Evolutionary conservation across 805 yeast genomes (phyloP), one percentile per base, ranked within the genome.

Genomic region (Candida oleophila): DNA sequence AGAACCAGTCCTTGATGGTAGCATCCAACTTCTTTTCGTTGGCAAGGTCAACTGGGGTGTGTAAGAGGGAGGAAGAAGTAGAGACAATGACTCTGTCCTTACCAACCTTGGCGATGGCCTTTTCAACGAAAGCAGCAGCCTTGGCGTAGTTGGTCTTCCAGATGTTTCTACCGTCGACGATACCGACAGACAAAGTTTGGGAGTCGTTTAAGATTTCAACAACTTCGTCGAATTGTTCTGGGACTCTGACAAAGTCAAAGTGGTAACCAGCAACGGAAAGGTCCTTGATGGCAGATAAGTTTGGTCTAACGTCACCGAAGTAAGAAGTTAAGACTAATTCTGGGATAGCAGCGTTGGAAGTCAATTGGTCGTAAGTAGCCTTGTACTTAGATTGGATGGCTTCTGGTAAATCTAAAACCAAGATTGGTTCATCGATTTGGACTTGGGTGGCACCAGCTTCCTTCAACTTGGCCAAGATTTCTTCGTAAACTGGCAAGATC

Each of bases 221-320:
- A 61, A 88, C 96, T 47, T 82, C 88, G 49, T 89, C 92, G 57
- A 94, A 83, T 81, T 94, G 99, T 73, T 89, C 96, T 65, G 98
- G 96, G 60, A 82, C 86, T 81, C 97, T 90, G 72, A 83, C 92
- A 62, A 89, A 89, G 79, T 94, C 99, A 68, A 87, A 88, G 82
- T 94, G 99, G 87, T 85, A 81, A 73, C 95, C 97, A 57, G 91
- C 77, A 61, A 94, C 96, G 64, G 97, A 96, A 69, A 94, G 82
- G 59, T 81, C 85, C 79, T 86, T 83, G 76, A 94, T 79, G 60
- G 97, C 91, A 57, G 74, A 77, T 68, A 91, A 76, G 88, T 94
- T 94, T 77, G 98, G 98, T 77, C 90, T 86, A 63, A 89, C 97
- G 65, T 95, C 96, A 80, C 99, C 99, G 71, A 94, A 94, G 84